Base-by-base conservation (phyloP, 129 eudicot genomes). In the Tanacetum coccineum region DNA sequence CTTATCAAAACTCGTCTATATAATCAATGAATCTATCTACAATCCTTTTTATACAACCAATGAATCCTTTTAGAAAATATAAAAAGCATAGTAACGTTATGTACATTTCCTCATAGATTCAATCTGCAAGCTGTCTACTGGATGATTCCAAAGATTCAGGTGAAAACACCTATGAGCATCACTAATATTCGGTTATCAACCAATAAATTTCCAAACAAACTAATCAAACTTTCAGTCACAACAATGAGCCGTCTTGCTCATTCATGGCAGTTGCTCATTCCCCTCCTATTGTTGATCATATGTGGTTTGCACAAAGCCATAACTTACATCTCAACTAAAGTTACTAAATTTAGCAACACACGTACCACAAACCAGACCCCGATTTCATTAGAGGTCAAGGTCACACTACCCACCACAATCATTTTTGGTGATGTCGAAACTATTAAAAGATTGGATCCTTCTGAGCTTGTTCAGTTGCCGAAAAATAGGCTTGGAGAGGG, bases 401-500 rank as follows among this genome's bases (percentile, higher is more conserved):
- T 78, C 68, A 74, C 80, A 60, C 82, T 74, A 9, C 82, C 82
- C 40, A 65, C 77, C 30, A 47, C 39, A n/a, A 70, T 78, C 59
- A 82, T 82, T 51, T 78, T 70, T 26, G 83, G 78, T 25, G 80
- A 82, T 50, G 68, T 55, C 53, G 77, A 64, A 44, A 47, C 71
- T 36, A 3, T 55, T 4, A 28, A 7, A 39, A 70, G 67, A 18
- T 70, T 51, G 67, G 80, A 82, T 62, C 74, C 83, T 14, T 82
- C 78, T 15, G 86, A 64, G 49, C 69, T 74, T 8, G 77, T 77
- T 61, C 86, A 78, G 32, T 65, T 82, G 59, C 86, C 80, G 0
- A 78, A 78, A 55, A 76, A 59, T 30, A 70, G 83, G 69, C 86
- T 78, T 1, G 80, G 86, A 9, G 86, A 69, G 61, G 86, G 86